Conservation (phyloP, 2,329 filamentous ascomycete genomes). For the Apiospora arundinis region DNA sequence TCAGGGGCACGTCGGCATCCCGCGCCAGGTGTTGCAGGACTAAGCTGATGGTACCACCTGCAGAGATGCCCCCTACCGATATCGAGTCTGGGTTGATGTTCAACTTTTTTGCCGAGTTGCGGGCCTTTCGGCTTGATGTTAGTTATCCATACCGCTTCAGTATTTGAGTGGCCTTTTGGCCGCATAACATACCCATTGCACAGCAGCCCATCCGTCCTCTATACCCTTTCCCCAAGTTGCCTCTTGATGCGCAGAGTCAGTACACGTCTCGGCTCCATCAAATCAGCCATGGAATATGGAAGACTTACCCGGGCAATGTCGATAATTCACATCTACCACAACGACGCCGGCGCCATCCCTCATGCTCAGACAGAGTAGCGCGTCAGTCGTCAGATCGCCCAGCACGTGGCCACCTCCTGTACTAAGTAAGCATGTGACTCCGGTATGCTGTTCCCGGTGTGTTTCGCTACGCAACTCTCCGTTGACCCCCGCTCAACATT, state of each 20-base stretch:
- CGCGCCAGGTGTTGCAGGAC: constrained; percentile 46
- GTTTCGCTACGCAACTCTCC: neutral
- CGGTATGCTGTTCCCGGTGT: neutral
- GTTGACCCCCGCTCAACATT: neutral
- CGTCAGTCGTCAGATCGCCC: constrained; percentile 42
- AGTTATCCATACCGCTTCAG: neutral
- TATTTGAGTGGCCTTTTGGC: neutral
- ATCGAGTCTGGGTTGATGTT: constrained; percentile 42
- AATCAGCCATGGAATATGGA: neutral
- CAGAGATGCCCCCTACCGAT: constrained; percentile 47
- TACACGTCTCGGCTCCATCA: neutral
- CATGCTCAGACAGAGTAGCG: constrained; percentile 44
- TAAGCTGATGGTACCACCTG: constrained; percentile 44
- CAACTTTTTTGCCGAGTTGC: constrained; percentile 35
- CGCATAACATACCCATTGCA: constrained; percentile 41
- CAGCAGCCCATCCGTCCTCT: constrained; percentile 44
- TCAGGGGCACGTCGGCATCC: constrained; percentile 44
- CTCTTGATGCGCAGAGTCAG: constrained; percentile 31
- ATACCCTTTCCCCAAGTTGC: constrained; percentile 44
- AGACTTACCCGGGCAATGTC: constrained; percentile 44
- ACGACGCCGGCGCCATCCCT: constrained; percentile 44
- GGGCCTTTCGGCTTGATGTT: constrained; percentile 30
- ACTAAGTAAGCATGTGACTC: neutral
- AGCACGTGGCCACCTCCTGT: constrained; percentile 47
- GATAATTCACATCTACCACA: constrained; percentile 48